phyloP scores from a whole-genome alignment of 169 alveolate genomes.

The Neospora caninum region DNA sequence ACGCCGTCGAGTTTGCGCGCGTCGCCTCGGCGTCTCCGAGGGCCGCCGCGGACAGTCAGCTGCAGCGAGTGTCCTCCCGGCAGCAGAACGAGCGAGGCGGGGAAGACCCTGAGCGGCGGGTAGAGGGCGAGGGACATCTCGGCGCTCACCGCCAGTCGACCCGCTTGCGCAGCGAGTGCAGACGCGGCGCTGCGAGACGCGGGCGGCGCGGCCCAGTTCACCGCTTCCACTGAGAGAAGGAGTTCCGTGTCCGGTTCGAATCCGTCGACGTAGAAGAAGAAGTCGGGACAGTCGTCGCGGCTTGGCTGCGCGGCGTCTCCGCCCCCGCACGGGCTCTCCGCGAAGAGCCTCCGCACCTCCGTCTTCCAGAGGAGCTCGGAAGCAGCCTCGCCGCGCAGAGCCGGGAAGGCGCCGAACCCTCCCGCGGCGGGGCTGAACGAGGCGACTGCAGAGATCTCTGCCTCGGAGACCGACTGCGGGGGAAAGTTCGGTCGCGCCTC shows the following conservation, averaged over 20 bases:
- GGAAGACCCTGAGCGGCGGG: conserved; percentile 51
- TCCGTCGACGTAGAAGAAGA: conserved; percentile 11
- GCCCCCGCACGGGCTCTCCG: background rate
- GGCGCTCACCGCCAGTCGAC: background rate
- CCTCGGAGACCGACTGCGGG: background rate
- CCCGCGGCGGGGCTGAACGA: background rate
- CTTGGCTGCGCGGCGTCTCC: background rate
- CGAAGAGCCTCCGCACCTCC: background rate
- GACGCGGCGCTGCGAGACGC: background rate
- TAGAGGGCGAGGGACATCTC: conserved; percentile 7
- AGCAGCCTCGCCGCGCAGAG: background rate
- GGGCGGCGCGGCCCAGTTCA: background rate
- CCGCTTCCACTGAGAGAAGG: background rate
- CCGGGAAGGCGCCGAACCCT: background rate
- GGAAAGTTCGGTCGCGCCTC: background rate
- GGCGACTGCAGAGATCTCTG: background rate
- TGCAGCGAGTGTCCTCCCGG: conserved; percentile 62
- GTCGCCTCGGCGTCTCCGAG: background rate
- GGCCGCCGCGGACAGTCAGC: conserved; percentile 57
- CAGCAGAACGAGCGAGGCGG: conserved; percentile 52
- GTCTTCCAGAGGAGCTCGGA: background rate
- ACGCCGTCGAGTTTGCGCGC: too few species aligned
- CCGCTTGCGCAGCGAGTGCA: background rate
- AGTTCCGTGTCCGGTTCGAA: background rate
- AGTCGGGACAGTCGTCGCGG: background rate